Base-by-base conservation (phyloP, 75 land plant species). In the Adiantum capillusveneris region DNA sequence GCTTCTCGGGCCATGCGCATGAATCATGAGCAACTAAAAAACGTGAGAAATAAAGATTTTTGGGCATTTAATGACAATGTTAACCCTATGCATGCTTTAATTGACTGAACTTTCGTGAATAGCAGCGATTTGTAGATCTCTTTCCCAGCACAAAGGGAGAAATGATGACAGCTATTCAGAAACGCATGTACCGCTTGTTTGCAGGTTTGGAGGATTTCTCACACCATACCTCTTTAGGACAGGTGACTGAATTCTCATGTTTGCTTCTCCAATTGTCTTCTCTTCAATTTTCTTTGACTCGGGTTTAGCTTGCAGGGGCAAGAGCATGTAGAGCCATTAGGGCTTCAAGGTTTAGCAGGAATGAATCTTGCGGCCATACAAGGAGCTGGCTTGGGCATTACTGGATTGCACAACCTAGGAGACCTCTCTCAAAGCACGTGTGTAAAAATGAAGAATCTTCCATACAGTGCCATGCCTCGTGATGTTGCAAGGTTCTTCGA, bases 401-500 rank as follows among this genome's bases (percentile, higher is more conserved):
- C 52, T 29, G 70, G 71, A 14, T 51, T 73, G 48, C 70, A 29
- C 57, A 61, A 64, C n/a, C 13, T 73, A 50, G 29, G 63, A 46
- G 75, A 65, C 53, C 56, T 66, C 24, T 61, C 64, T 22, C 71
- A 60, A 28, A 44, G 60, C 31, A 65, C 60, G 27, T 73, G 76
- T 29, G 67, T 73, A 58, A 70, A 85, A 39, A 62, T 90, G 79
- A 79, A 89, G 29, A 87, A 87, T 18, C 71, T 90, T 62, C 90
- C 96, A n/a, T 90, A 44, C 66, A 84, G 79, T 19, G 83, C 81
- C 1, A 61, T 71, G 6, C 80, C 79, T 57, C 79, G 78, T 48
- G 87, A 86, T 29, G 77, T 90, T 26, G 36, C 81, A 49, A 87
- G 83, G 25, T 90, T 90, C 60, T 86, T 90, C 56, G 84, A 83